A percentile compares a stretch with the other conserved stretches of the same genome.
Conservation (phyloP, 768 basidiomycete species). For the Mrakia gelida region DNA sequence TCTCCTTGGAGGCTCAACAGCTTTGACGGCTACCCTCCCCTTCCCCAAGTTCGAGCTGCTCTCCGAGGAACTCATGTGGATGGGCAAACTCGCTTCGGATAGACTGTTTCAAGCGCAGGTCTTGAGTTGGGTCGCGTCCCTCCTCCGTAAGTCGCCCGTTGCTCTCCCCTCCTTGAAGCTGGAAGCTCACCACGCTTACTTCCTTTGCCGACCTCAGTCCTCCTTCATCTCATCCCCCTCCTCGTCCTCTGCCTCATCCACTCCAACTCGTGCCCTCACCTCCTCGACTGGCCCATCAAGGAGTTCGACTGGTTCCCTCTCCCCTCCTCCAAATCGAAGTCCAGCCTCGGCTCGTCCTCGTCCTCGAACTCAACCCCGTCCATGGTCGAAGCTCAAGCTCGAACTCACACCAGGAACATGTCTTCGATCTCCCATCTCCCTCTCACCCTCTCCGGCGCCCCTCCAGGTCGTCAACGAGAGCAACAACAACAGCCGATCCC, state of each 20-base stretch:
- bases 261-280: slow-evolving; percentile 3
- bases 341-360: not conserved
- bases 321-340: not conserved
- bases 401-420: not conserved
- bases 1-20: not conserved
- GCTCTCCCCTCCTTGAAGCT: not conserved
- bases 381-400: not conserved
- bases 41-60: not conserved
- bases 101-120: not conserved
- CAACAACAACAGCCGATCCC: not conserved
- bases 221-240: slow-evolving; percentile 3
- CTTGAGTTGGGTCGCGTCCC: not conserved
- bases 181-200: not conserved
- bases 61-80: not conserved
- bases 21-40: not conserved
- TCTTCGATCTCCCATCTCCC: not conserved
- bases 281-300: slow-evolving; percentile 10
- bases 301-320: slow-evolving; percentile 18
- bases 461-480: not conserved
- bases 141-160: not conserved
- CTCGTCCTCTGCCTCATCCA: slow-evolving; percentile 6
- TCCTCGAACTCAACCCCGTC: not conserved
- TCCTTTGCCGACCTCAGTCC: not conserved
- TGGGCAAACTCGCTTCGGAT: not conserved
- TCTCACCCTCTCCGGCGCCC: not conserved